Evolutionary conservation across 306 rosid species (phyloP), one percentile per base, ranked within the genome.

Genomic region (Arachis hypogaea): DNA sequence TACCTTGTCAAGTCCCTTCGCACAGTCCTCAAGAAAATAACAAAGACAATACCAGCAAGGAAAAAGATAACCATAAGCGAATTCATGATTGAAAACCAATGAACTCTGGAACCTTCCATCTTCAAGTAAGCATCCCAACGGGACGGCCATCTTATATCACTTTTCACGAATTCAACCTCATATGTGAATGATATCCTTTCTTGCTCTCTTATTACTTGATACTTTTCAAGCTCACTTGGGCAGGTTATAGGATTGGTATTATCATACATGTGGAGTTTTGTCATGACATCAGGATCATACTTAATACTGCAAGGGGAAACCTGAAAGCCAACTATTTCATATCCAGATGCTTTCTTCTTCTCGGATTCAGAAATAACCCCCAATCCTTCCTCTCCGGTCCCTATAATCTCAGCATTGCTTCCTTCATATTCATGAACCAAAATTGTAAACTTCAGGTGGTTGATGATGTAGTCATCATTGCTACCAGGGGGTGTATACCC

Each of bases 91-190:
- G 95, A 89, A 74, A 89, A 89, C 95, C 96, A 90, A 81, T 90
- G 96, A 29, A 90, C 96, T 62, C 84, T 88, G 28, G 96, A 72
- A 29, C 93, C 96, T 81, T 90, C 96, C 96, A 90, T 90, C 87
- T 88, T 84, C 86, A 90, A 82, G 80, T 90, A 90, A 9, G 93
- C 96, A 78, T 90, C 96, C 96, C 96, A 90, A 52, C 93, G 76
- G 0, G 96, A 90, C 3, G 96, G 96, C 96, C 93, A 90, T 81
- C 88, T 88, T 72, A 90, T 88, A 78, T 86, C 91, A 69, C 96
- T 88, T 82, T 88, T 88, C 82, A 86, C 93, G 36, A 90, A 86
- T 2, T 81, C 69, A n/a, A 90, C 88, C 74, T 90, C 96, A 55
- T 88, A 90, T 0, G 90, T 82, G 78, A 90, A 90, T 59, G 84